These are phyloP conservation scores for Trichoderma lentiforme DNA, from an alignment of 2,329 filamentous ascomycete species.

Conservation along the genomic window DNA sequence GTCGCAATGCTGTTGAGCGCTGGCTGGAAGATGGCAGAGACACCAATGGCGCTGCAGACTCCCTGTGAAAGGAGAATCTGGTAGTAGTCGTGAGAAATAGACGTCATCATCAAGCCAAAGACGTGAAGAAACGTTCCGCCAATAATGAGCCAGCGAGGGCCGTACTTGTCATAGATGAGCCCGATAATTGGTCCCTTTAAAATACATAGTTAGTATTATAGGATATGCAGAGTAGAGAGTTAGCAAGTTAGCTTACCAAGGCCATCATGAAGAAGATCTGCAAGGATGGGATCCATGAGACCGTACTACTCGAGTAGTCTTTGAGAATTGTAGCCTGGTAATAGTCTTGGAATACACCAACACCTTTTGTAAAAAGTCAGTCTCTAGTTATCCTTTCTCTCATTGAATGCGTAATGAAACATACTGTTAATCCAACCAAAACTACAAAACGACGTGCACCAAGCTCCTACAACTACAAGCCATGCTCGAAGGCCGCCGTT, in stretches of 20 bases:
- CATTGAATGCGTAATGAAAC: not conserved
- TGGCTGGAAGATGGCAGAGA: slow-evolving; percentile 34
- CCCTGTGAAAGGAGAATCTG: slow-evolving; percentile 41
- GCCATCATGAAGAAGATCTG: slow-evolving; percentile 55
- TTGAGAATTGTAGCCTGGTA: slow-evolving; percentile 50
- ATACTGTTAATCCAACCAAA: slow-evolving; percentile 47
- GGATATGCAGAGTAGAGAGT: not conserved
- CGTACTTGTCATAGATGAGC: slow-evolving; percentile 59
- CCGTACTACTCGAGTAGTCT: slow-evolving; percentile 48
- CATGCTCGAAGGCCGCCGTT: slow-evolving; percentile 35
- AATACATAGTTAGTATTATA: slow-evolving; percentile 2
- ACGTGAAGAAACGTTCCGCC: slow-evolving; percentile 54
- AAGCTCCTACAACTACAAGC: slow-evolving; percentile 39
- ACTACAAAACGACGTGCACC: slow-evolving; percentile 41
- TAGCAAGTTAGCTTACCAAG: slow-evolving; percentile 30
- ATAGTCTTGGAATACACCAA: slow-evolving; percentile 57
- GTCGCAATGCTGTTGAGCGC: slow-evolving; percentile 31
- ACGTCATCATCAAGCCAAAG: slow-evolving; percentile 62
- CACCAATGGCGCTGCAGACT: slow-evolving; percentile 37
- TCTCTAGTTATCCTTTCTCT: not conserved
- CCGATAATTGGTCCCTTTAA: slow-evolving; percentile 58
- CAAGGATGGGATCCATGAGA: slow-evolving; percentile 61
- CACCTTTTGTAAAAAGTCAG: slow-evolving; percentile 25
- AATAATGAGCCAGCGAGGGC: slow-evolving; percentile 54
- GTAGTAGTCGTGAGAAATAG: slow-evolving; percentile 42